These are phyloP conservation scores for Colletotrichum brevisporum DNA, from an alignment of 2,329 filamentous ascomycete genomes.

Conservation along the genomic window DNA sequence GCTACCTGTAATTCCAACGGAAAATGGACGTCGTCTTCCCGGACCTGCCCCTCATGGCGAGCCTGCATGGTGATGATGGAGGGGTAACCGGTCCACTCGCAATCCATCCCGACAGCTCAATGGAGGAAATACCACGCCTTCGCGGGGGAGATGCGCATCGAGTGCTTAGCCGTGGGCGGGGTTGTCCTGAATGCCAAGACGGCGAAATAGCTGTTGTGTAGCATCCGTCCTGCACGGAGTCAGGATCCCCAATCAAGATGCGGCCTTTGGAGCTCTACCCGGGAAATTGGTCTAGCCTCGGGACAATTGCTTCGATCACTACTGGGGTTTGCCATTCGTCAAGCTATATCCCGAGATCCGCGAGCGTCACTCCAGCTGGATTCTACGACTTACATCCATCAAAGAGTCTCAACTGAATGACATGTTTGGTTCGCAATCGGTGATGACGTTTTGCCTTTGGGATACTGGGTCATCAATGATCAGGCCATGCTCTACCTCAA, in stretches of 20 bases:
- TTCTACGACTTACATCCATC: too few species aligned
- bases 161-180: not conserved
- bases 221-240: not conserved
- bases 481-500: too few species aligned
- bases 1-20: not conserved
- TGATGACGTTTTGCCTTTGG: too few species aligned
- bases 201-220: slow-evolving; percentile 12
- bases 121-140: slow-evolving; percentile 19
- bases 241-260: not conserved
- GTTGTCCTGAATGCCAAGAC: slow-evolving; percentile 24
- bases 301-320: not conserved
- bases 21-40: not conserved
- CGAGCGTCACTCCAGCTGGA: too few species aligned
- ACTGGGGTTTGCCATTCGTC: not conserved
- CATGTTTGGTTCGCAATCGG: too few species aligned
- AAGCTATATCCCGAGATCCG: too few species aligned
- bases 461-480: too few species aligned
- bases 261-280: not conserved
- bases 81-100: slow-evolving; percentile 4
- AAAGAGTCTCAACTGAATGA: too few species aligned
- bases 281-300: not conserved
- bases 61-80: not conserved
- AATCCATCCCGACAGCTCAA: not conserved
- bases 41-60: not conserved
- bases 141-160: not conserved